Evolutionary conservation across 2,329 filamentous ascomycete species (phyloP).

Genomic region (Diaporthe vaccinii): DNA sequence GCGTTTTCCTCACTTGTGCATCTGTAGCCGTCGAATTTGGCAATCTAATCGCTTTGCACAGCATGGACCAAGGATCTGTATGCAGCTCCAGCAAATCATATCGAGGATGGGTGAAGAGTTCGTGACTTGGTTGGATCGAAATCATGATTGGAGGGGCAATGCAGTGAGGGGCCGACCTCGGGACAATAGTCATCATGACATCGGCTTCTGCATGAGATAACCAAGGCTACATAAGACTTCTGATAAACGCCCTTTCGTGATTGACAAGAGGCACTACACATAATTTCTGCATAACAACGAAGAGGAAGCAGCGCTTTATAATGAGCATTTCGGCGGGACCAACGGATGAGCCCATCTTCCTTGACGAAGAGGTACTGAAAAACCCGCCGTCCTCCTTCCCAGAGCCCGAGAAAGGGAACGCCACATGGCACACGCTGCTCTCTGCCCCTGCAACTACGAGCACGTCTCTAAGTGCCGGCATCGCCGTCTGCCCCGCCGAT

Average conservation of each 20-base stretch:
- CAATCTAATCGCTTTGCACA: neutral
- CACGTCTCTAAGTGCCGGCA: slow-evolving; percentile 8
- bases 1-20: neutral
- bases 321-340: neutral
- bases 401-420: neutral
- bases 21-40: neutral
- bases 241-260: too few species aligned
- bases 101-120: neutral
- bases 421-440: slow-evolving; percentile 18
- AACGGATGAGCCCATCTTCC: neutral
- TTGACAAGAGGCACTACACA: neutral
- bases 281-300: neutral
- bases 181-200: neutral
- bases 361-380: neutral
- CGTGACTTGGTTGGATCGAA: too few species aligned
- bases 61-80: neutral
- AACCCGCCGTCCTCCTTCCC: neutral
- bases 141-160: neutral
- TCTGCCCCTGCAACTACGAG: neutral
- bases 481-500: slow-evolving; percentile 4
- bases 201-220: neutral
- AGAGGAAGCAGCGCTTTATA: too few species aligned
- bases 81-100: neutral
- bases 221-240: neutral
- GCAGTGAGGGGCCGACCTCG: neutral